Conservation (phyloP, 345 rosid genomes). For the Populus ilicifolia region DNA sequence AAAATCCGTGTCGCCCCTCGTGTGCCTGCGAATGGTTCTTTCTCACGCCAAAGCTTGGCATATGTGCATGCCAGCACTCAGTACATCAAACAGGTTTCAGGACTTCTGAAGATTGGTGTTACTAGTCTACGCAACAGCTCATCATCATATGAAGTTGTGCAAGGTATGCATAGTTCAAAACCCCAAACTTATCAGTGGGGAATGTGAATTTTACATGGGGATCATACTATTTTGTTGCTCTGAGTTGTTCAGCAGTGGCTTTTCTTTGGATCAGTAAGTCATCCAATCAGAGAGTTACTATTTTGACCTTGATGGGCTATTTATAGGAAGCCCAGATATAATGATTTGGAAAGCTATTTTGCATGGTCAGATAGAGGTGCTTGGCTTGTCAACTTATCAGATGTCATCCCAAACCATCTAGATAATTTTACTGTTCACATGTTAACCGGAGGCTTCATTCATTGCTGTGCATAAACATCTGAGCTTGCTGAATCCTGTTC, state of each 20-base stretch:
- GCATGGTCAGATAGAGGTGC: not conserved
- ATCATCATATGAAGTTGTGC: conserved; percentile 76
- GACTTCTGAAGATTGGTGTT: conserved; percentile 84
- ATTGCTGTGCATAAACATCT: not conserved
- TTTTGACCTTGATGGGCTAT: not conserved
- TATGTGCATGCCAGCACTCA: conserved; percentile 91
- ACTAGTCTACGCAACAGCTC: conserved; percentile 89
- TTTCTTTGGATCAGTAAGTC: not conserved
- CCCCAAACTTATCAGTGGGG: not conserved
- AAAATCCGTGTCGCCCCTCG: conserved; percentile 58
- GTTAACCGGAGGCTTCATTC: not conserved
- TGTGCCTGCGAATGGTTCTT: conserved; percentile 61
- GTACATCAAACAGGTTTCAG: conserved; percentile 89
- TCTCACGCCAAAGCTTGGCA: conserved; percentile 84
- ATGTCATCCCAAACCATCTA: not conserved
- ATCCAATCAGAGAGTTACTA: not conserved
- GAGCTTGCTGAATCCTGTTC: conserved; percentile 4
- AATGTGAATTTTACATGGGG: not conserved
- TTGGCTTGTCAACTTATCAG: not conserved
- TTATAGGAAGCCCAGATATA: not conserved
- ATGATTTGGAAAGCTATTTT: not conserved
- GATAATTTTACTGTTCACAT: no score
- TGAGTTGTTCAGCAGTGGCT: no score
- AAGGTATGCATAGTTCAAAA: conserved; percentile 46
- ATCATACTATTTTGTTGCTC: not conserved